phyloP scores from a whole-genome alignment of 2,329 filamentous ascomycete species.

The Aspergillus fischeri region DNA sequence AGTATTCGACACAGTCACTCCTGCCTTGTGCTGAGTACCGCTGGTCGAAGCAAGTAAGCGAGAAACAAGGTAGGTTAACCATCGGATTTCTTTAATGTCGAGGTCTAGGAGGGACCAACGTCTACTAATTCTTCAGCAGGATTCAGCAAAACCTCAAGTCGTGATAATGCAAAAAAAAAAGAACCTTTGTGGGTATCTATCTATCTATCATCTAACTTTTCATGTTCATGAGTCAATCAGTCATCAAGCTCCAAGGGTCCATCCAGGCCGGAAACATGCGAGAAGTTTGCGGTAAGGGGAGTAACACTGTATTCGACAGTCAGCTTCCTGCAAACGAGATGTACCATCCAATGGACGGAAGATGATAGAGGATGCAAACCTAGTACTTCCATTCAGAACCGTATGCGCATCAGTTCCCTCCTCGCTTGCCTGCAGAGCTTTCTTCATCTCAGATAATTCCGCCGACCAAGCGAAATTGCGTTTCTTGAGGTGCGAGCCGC shows the following conservation, averaged over 20 bases:
- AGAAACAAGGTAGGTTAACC: background rate
- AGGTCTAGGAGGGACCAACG: background rate
- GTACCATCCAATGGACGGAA: background rate
- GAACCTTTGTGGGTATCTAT: conserved; percentile 26
- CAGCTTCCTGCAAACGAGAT: background rate
- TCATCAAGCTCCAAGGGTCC: conserved; percentile 61
- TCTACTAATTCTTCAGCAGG: background rate
- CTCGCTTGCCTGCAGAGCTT: conserved; percentile 68
- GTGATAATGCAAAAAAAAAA: background rate
- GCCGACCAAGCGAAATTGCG: conserved; percentile 91
- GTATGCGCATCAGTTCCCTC: conserved; percentile 88
- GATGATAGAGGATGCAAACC: conserved; percentile 45
- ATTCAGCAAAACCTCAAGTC: background rate
- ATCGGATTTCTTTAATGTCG: background rate
- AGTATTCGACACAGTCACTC: background rate
- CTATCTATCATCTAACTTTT: conserved; percentile 2
- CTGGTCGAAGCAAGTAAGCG: background rate
- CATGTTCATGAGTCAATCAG: conserved; percentile 28
- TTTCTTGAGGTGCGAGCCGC: conserved; percentile 53
- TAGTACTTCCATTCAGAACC: conserved; percentile 76
- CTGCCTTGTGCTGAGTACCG: background rate
- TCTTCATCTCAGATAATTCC: conserved; percentile 75
- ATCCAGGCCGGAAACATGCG: conserved; percentile 63
- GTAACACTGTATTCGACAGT: conserved; percentile 61
- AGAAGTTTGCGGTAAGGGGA: conserved; percentile 84